Conservation (phyloP, 177 flowering plant genomes). For the Vitis hybrid region DNA sequence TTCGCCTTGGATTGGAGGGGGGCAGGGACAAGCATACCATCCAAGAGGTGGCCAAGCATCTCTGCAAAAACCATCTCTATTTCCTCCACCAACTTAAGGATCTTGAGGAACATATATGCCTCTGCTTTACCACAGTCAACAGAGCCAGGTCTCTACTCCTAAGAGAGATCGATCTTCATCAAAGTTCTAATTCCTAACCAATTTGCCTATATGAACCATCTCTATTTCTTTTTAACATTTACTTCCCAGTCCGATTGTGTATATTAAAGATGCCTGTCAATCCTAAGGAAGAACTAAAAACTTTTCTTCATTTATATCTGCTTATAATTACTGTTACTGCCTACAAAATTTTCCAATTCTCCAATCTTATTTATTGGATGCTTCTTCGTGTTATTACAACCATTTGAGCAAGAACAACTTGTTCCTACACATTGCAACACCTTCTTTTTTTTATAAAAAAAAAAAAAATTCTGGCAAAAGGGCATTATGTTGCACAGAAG, state of each 20-base stretch:
- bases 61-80: constrained; percentile 41
- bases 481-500: no score
- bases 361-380: no score
- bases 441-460: no score
- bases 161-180: constrained; percentile 42
- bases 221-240: no score
- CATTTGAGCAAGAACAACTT: no score
- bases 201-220: neutral
- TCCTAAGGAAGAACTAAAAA: no score
- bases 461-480: no score
- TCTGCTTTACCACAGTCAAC: constrained; percentile 65
- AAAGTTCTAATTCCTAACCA: constrained; percentile 19
- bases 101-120: constrained; percentile 71
- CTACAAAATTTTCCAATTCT: no score
- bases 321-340: no score
- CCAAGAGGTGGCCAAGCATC: constrained; percentile 63
- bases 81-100: constrained; percentile 46
- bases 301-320: no score
- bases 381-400: no score
- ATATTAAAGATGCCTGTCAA: neutral
- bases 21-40: constrained; percentile 52
- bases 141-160: constrained; percentile 64
- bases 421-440: no score
- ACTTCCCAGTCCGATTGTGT: neutral
- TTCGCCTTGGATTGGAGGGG: constrained; percentile 59